These are phyloP conservation scores for Periconia sp. DNA, from an alignment of 2,329 filamentous ascomycete genomes.

Conservation along the genomic window DNA sequence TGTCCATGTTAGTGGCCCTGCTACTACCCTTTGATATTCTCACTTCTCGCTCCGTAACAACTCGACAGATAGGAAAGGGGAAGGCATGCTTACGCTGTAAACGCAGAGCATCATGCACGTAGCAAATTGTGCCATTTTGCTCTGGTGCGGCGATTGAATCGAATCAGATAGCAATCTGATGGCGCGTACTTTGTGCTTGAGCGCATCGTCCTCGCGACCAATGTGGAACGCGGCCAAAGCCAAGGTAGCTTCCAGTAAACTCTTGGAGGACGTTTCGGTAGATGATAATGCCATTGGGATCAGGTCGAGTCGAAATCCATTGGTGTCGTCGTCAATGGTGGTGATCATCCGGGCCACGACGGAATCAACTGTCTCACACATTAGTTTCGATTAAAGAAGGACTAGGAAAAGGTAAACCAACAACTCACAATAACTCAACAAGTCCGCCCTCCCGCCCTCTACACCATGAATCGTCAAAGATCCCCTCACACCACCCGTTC, in stretches of 20 bases:
- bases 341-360: slow-evolving; percentile 51
- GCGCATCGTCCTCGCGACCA: slow-evolving; percentile 43
- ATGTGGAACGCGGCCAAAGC: slow-evolving; percentile 50
- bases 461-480: neutral
- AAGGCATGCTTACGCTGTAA: slow-evolving; percentile 45
- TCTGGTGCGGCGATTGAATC: slow-evolving; percentile 30
- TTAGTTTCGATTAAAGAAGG: slow-evolving; percentile 2
- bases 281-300: slow-evolving; percentile 50
- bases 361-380: slow-evolving; percentile 43
- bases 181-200: slow-evolving; percentile 48
- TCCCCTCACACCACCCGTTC: slow-evolving; percentile 1
- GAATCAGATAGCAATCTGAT: slow-evolving; percentile 46
- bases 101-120: slow-evolving; percentile 56
- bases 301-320: slow-evolving; percentile 51
- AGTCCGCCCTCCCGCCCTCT: slow-evolving; percentile 7
- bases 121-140: slow-evolving; percentile 46
- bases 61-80: neutral
- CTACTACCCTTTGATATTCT: too few species aligned
- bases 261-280: slow-evolving; percentile 37
- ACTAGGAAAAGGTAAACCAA: slow-evolving; percentile 18
- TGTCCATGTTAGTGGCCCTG: slow-evolving; percentile 8
- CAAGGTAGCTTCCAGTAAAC: slow-evolving; percentile 49
- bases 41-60: neutral
- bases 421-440: slow-evolving; percentile 30
- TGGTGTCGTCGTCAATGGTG: slow-evolving; percentile 47